Percentiles rank a stretch among this genome's conserved stretches.
These are phyloP conservation scores for Tricharina praecox DNA, from an alignment of 495 filamentous ascomycete species.

Conservation along the genomic window DNA sequence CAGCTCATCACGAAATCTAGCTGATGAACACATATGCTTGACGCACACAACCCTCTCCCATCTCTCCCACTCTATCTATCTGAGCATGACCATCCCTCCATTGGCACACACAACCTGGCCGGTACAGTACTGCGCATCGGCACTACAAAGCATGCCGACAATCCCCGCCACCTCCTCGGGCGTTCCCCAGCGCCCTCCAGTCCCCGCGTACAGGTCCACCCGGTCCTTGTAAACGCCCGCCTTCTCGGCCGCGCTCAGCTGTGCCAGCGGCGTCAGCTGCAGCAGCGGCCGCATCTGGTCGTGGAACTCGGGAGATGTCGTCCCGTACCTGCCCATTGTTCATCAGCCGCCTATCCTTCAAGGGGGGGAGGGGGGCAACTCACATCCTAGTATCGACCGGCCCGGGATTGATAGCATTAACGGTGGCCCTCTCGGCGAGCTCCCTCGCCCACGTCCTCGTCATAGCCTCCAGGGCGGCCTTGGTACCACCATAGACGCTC, in stretches of 20 bases:
- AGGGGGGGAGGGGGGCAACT: conserved; percentile 27
- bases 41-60: no score
- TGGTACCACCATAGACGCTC: conserved; percentile 72
- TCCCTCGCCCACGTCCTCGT: conserved; percentile 77
- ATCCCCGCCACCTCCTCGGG: conserved; percentile 65
- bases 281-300: conserved; percentile 40
- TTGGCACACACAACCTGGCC: conserved; percentile 79
- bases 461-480: conserved; percentile 84
- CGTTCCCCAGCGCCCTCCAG: conserved; percentile 56
- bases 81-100: conserved; percentile 43
- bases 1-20: no score
- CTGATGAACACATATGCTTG: no score
- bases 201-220: conserved; percentile 39
- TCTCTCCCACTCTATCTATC: no score
- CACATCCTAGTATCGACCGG: conserved; percentile 74
- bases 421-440: conserved; percentile 57
- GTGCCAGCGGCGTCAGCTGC: conserved; percentile 47
- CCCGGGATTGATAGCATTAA: conserved; percentile 79
- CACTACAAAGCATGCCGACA: conserved; percentile 64
- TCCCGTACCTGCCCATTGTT: conserved; percentile 2
- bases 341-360: background rate
- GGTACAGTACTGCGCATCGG: conserved; percentile 63
- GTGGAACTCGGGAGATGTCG: conserved; percentile 31
- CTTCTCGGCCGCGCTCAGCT: conserved; percentile 32
- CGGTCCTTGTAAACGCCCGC: conserved; percentile 46